phyloP scores from a whole-genome alignment of 768 basidiomycete species.

The Rhodotorula paludigena region DNA sequence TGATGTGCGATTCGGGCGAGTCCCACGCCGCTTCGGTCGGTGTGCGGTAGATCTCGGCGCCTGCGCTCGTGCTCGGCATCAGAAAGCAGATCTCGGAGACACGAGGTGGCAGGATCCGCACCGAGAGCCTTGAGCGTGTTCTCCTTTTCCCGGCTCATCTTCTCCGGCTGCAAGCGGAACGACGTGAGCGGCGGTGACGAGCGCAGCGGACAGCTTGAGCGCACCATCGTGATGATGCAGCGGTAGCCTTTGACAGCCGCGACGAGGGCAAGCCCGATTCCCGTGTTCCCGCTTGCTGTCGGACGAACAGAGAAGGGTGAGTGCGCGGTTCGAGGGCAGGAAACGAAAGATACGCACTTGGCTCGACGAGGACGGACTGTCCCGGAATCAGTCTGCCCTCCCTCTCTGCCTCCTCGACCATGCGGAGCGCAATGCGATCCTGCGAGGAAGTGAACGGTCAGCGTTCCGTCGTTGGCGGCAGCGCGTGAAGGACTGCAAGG shows the following conservation, averaged over 20 bases:
- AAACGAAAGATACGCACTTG: slow-evolving; percentile 51
- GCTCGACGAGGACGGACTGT: slow-evolving; percentile 86
- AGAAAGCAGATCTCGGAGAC: neutral
- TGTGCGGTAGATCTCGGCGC: slow-evolving; percentile 90
- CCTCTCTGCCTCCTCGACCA: slow-evolving; percentile 90
- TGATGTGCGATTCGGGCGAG: slow-evolving; percentile 84
- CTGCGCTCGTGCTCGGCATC: slow-evolving; percentile 8
- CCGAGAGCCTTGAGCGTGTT: slow-evolving; percentile 78
- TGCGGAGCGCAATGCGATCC: slow-evolving; percentile 53
- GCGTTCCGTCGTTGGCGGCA: too few species aligned
- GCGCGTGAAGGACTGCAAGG: neutral
- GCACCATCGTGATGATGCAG: slow-evolving; percentile 49
- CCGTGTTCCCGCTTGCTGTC: slow-evolving; percentile 40
- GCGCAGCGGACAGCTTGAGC: too few species aligned
- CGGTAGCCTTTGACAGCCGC: slow-evolving; percentile 75
- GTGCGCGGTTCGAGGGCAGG: neutral
- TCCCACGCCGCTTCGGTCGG: slow-evolving; percentile 86
- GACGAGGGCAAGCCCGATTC: slow-evolving; percentile 78
- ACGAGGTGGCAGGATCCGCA: neutral
- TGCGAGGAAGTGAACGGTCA: neutral
- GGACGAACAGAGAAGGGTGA: slow-evolving; percentile 11
- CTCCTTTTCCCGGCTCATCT: slow-evolving; percentile 97
- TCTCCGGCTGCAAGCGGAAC: slow-evolving; percentile 65
- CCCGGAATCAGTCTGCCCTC: slow-evolving; percentile 80
- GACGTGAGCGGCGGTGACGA: neutral